phyloP scores from a whole-genome alignment of 2,329 filamentous ascomycete genomes.

The Madurella mycetomatis region DNA sequence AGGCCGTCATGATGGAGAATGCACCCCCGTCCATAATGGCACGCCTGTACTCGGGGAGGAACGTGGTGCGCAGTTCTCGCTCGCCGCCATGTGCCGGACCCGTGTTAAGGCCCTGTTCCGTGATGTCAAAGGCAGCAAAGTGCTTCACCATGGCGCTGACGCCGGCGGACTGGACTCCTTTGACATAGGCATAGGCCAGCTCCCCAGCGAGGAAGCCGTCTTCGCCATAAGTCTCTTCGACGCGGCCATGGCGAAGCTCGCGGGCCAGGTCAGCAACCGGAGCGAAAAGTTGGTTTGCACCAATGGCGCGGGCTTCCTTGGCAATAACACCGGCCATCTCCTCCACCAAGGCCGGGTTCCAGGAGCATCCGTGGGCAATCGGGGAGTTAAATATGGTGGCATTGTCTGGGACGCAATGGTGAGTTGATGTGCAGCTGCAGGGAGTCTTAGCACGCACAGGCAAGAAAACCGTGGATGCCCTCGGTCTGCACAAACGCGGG shows the following conservation, averaged over 20 bases:
- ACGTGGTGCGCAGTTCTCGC: conserved; percentile 51
- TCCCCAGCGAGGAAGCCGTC: conserved; percentile 65
- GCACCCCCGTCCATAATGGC: conserved; percentile 67
- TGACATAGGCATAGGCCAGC: conserved; percentile 55
- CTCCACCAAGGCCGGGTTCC: conserved; percentile 59
- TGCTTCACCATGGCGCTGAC: conserved; percentile 73
- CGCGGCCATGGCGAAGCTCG: conserved; percentile 66
- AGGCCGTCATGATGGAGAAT: conserved; percentile 68
- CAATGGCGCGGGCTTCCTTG: conserved; percentile 60
- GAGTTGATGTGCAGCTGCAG: no score
- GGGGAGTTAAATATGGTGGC: conserved; percentile 77
- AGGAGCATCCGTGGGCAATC: conserved; percentile 67
- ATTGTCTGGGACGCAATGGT: conserved; percentile 46
- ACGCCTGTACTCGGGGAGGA: conserved; percentile 59
- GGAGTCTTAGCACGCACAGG: conserved; percentile 39
- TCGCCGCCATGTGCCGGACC: conserved; percentile 53
- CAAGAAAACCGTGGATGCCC: conserved; percentile 68
- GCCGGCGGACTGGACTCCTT: conserved; percentile 58
- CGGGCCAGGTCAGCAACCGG: conserved; percentile 67
- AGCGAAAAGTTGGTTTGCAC: conserved; percentile 69
- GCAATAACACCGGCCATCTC: conserved; percentile 65
- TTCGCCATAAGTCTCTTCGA: conserved; percentile 70
- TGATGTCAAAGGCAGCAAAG: conserved; percentile 63
- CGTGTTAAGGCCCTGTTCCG: conserved; percentile 69
- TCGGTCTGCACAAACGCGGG: conserved; percentile 71